Evolutionary conservation across 2,329 filamentous ascomycete genomes (phyloP), one percentile per base, ranked within the genome.

Genomic region (Fusarium palustre): DNA sequence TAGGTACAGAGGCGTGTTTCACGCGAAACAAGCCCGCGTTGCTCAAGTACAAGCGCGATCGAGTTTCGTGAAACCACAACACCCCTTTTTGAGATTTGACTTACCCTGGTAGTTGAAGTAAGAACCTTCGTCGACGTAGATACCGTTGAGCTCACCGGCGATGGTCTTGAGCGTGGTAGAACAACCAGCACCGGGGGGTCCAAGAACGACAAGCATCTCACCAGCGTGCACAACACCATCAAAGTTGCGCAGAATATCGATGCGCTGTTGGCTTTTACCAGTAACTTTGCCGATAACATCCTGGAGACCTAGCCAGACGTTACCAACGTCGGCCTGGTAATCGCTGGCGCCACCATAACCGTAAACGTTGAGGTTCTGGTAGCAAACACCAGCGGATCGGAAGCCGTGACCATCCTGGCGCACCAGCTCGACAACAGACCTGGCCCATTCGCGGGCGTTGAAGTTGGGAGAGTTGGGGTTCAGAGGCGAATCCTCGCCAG

Each of bases 131-230:
- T 93, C 91, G 16, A 96, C 84, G 71, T 86, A 88, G 72, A 97
- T 90, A 53, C 93, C 93, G 71, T 94, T 91, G 24, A 91, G 92
- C 79, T 97, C 92, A 64, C 93, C 93, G 5, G 92, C 88, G 70
- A 97, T 88, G 0, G 92, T 92, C 82, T 97, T 97, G 60, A 97
- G 83, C 68, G 97, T 90, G 3, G 93, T 97, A 18, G 91, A 93
- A 78, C 93, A 97, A 55, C 91, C 91, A n/a, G 86, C 85, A 41
- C 87, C 87, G 3, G 91, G 91, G 57, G 90, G 91, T 18, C 91
- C 91, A 34, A 93, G 84, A 4, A 93, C 91, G 18, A 93, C 89
- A 30, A 93, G 80, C 89, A 93, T 92, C 82, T 93, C 91, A 43
- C 91, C 91, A 64, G 86, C 87, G 74, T 87, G 84, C 2, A 93